Base-by-base conservation (phyloP, 2,329 filamentous ascomycete genomes). In the Trichoderma citrinoviride region DNA sequence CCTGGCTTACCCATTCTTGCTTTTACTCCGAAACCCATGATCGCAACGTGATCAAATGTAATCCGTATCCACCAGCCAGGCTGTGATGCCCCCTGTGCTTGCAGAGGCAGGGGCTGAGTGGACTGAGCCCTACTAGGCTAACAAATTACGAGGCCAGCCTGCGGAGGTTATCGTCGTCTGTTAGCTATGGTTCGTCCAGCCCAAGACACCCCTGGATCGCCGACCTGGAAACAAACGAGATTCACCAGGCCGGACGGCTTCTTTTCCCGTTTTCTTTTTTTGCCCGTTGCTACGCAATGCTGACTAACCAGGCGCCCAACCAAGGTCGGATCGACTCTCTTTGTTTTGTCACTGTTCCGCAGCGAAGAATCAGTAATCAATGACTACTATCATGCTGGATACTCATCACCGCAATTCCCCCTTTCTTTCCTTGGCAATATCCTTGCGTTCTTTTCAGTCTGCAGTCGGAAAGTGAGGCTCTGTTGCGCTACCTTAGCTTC, bases 31-130 rank as follows among this genome's bases (percentile, higher is more conserved):
- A 37, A 27, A 40, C 21, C 33, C 43, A 55, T 56, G 44, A 56
- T 56, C 53, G 14, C 53, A 56, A 56, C 53, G 53, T 56, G 53
- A 56, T 56, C 37, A 55, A 37, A 37, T 55, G 21, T 55, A 41
- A 55, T 25, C 21, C 33, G 52, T 55, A 55, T 55, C 52, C 52
- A 56, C 53, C 37, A 14, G 21, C 10, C 27, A 33, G 53, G 37
- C 52, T 40, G 21, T 44, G 21, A 43, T 37, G 12, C 15, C 37
- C 53, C 53, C 33, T 52, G 49, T 29, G 25, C n/a, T 19, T 44
- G 43, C 43, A 52, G 49, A 52, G 27, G 29, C 49, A 52, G 49
- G 49, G 49, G 49, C 49, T 52, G 49, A 19, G 29, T 52, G 49
- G 49, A 52, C 14, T 52, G 49, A 52, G 49, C 49, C 49, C 49